phyloP scores from a whole-genome alignment of 2,329 filamentous ascomycete genomes.

The Aspergillus transmontanensis region DNA sequence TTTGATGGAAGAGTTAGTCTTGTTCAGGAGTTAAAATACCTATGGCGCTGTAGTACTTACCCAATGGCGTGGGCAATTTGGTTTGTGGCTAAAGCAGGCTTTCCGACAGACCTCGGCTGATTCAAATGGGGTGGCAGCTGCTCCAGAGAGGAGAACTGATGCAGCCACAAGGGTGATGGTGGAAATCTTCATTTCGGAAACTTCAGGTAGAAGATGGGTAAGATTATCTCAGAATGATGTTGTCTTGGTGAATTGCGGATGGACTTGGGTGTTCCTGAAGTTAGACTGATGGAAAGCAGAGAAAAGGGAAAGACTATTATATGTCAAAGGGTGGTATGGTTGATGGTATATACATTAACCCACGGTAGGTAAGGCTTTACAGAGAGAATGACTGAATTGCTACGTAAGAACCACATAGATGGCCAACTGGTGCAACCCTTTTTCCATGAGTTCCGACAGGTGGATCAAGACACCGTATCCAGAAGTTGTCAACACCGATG shows the following conservation, averaged over 20 bases:
- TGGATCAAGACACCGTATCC: neutral
- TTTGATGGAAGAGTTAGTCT: neutral
- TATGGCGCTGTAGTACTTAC: neutral
- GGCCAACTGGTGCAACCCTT: neutral
- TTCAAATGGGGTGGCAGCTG: neutral
- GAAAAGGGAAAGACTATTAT: neutral
- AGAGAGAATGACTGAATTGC: neutral
- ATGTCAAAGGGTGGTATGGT: neutral
- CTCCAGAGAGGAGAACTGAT: neutral
- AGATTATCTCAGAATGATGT: neutral
- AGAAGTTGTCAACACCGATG: neutral
- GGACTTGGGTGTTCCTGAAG: neutral
- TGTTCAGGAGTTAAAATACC: too few relatives aligned
- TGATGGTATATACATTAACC: neutral
- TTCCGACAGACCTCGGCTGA: neutral
- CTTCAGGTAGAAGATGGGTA: neutral
- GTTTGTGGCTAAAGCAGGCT: neutral
- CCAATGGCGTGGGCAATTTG: neutral
- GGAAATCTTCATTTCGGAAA: neutral
- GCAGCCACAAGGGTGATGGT: neutral
- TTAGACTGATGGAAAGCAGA: neutral
- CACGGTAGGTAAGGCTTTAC: neutral
- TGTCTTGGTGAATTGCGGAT: neutral
- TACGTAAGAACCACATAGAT: neutral
- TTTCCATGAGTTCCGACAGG: neutral